Percentiles rank a stretch among this genome's conserved stretches.
phyloP scores from a whole-genome alignment of 495 filamentous ascomycete genomes.

The Platismatia glauca region DNA sequence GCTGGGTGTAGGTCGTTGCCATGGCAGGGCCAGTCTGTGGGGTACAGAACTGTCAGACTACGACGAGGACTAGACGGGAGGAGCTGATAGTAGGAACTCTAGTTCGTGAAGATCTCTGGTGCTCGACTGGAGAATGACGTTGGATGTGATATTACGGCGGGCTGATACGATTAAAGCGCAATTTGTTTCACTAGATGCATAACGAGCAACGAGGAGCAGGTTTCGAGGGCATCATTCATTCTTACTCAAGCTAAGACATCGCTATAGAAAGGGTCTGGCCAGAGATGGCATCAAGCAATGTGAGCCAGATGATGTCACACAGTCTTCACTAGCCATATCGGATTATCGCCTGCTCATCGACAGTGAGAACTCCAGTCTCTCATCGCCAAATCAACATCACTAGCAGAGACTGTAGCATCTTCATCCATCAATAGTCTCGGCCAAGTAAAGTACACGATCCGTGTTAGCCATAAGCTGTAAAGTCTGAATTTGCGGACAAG shows the following conservation, averaged over 20 bases:
- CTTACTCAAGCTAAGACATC: background rate
- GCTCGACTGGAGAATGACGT: background rate
- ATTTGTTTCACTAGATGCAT: background rate
- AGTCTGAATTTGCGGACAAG: background rate
- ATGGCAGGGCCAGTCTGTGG: conserved; percentile 33
- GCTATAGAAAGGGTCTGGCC: background rate
- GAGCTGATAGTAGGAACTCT: background rate
- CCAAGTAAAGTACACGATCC: background rate
- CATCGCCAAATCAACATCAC: background rate
- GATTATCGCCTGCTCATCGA: background rate
- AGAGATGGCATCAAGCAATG: background rate
- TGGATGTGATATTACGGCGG: background rate
- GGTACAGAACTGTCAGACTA: conserved; percentile 15
- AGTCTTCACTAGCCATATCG: background rate
- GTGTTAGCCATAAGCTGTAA: background rate
- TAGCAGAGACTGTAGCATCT: background rate
- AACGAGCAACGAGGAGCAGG: background rate
- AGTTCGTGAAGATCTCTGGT: background rate
- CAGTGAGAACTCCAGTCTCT: background rate
- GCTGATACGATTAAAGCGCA: background rate
- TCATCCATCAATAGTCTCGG: background rate
- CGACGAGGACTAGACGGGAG: conserved; percentile 47
- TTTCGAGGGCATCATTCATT: background rate
- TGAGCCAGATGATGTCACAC: background rate
- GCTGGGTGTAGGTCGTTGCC: conserved; percentile 23